Evolutionary conservation across 2,329 filamentous ascomycete species (phyloP), one percentile per base, ranked within the genome.

Genomic region (Colletotrichum gloeosporioides): DNA sequence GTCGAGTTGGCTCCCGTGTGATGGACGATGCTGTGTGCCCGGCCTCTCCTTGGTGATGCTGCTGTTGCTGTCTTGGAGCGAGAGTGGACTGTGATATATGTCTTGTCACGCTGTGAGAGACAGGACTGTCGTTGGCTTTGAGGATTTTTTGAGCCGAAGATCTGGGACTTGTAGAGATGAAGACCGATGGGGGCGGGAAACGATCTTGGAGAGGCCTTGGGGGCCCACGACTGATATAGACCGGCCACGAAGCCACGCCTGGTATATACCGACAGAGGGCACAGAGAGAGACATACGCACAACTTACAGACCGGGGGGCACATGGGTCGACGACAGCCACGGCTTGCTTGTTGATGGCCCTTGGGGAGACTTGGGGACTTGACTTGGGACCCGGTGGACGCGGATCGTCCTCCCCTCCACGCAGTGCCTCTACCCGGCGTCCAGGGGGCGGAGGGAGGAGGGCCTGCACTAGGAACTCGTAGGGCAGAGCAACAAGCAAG

Each of bases 161-260:
- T 71, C 36, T 57, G 75, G 61, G 66, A 63, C 71, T 70, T 36
- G 49, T 65, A 49, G 67, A 64, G 63, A 65, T 64, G 49, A 71
- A 73, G 74, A 59, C 70, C 59, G 77, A 71, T 74, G 76, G 77
- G 75, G 76, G 76, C 76, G 73, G 29, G 63, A 76, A 71, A 68
- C 55, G 71, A 53, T 63, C 64, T 49, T 63, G 29, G 59, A 77
- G 69, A 61, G 49, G 61, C 34, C 64, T 78, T 65, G 77, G 76
- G 77, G 76, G 63, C 76, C 76, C 65, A 70, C 72, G 72, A 78
- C 76, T 77, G 69, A 78, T 78, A 77, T 78, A 78, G 76, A 78
- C 73, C 65, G 65, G 53, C 69, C 55, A 49, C 55, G 73, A 77
- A 65, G 73, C 76, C 55, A 55, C 71, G 44, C 65, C 32, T 75